Evolutionary conservation across 495 filamentous ascomycete species (phyloP).

Genomic region (Sphaerosporella brunnea): DNA sequence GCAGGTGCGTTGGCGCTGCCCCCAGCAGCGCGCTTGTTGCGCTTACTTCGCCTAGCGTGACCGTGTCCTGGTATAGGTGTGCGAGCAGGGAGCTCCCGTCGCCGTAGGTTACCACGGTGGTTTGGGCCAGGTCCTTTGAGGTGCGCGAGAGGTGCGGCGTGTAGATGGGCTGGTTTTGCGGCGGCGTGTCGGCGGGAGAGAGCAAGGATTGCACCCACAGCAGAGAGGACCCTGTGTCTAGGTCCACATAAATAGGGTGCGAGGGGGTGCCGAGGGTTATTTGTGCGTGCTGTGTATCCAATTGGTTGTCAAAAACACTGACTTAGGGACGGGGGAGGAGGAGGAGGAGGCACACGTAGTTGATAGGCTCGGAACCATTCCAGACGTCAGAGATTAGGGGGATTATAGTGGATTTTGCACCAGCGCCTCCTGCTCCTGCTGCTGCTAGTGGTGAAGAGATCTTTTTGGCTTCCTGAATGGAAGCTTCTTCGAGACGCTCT

Average conservation of each 20-base stretch:
- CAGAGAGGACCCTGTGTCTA: slow-evolving; percentile 2
- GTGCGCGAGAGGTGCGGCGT: neutral
- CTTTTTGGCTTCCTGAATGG: too few relatives aligned
- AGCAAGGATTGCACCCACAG: slow-evolving; percentile 1
- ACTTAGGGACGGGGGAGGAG: neutral
- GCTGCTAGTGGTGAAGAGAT: neutral
- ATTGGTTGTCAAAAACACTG: neutral
- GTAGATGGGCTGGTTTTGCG: neutral
- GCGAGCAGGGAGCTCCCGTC: neutral
- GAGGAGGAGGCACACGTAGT: neutral
- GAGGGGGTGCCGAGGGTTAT: neutral
- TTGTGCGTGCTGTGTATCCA: neutral
- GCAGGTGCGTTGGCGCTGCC: neutral
- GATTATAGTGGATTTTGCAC: neutral
- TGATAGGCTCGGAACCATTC: slow-evolving; percentile 3
- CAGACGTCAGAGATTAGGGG: slow-evolving; percentile 3
- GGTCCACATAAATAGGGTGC: neutral
- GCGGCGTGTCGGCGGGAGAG: neutral
- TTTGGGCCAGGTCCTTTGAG: neutral
- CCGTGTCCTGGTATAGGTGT: neutral
- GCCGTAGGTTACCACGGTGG: neutral
- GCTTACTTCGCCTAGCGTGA: neutral
- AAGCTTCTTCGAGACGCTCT: too few relatives aligned
- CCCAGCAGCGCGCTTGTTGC: neutral
- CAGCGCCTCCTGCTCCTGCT: neutral